Evolutionary conservation across 2,329 filamentous ascomycete genomes (phyloP).

Genomic region (Venturia nashicola): DNA sequence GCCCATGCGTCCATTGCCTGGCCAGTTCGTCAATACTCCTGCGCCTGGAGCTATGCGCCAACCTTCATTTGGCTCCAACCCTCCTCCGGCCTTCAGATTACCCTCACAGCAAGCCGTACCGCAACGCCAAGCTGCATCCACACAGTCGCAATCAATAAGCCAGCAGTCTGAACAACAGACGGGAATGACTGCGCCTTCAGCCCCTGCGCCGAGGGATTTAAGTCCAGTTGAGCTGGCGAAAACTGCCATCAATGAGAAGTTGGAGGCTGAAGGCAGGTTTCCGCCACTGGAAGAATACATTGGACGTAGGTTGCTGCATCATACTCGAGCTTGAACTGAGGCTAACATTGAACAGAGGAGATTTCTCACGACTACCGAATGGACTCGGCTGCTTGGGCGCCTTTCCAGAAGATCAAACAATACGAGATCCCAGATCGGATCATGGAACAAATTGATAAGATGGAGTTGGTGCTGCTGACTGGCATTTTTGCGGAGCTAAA

Average conservation of each 20-base stretch:
- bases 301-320: constrained; percentile 52
- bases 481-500: constrained; percentile 90
- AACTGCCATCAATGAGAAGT: constrained; percentile 66
- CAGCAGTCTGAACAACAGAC: background rate
- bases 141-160: background rate
- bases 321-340: constrained; percentile 8
- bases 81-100: constrained; percentile 36
- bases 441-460: constrained; percentile 82
- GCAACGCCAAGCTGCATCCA: background rate
- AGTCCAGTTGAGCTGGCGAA: constrained; percentile 66
- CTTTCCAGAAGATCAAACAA: constrained; percentile 76
- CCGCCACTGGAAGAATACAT: constrained; percentile 85
- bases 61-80: background rate
- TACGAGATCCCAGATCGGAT: constrained; percentile 87
- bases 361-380: constrained; percentile 88
- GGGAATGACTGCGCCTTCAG: background rate
- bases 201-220: background rate
- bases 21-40: constrained; percentile 65
- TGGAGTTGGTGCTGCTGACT: constrained; percentile 83
- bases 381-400: constrained; percentile 60
- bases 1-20: constrained; percentile 60
- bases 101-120: constrained; percentile 6
- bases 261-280: constrained; percentile 66
- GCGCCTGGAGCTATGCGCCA: constrained; percentile 32
- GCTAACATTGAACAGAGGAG: constrained; percentile 48